Conservation (phyloP, 495 filamentous ascomycete genomes). For the Talaromyces trachyspermus region DNA sequence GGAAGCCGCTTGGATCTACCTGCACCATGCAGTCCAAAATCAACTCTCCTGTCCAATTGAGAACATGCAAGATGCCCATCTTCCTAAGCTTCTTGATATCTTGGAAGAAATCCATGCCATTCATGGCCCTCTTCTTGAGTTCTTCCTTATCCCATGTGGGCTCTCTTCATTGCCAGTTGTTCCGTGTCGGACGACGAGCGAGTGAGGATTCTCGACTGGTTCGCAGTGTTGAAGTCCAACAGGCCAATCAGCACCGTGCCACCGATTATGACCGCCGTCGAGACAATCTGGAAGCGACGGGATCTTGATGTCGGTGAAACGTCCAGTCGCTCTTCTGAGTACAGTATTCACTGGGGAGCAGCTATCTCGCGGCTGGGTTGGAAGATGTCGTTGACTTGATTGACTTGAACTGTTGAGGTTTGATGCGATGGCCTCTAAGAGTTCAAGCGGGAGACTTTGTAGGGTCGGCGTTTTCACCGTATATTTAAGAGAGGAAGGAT, state of each 20-base stretch:
- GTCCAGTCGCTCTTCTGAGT: neutral
- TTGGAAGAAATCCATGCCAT: neutral
- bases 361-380: neutral
- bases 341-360: neutral
- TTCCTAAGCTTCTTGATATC: neutral
- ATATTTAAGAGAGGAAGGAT: too few relatives aligned
- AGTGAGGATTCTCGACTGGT: neutral
- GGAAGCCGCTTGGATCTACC: neutral
- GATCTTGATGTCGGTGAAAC: neutral
- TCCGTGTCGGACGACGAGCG: neutral
- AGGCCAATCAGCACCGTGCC: neutral
- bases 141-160: neutral
- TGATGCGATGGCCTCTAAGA: too few relatives aligned
- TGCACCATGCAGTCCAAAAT: neutral
- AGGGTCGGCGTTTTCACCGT: too few relatives aligned
- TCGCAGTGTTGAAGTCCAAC: neutral
- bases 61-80: neutral
- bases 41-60: neutral
- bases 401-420: too few relatives aligned
- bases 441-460: too few relatives aligned
- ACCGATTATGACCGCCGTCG: neutral
- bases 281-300: neutral
- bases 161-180: neutral
- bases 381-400: neutral
- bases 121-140: neutral